Evolutionary conservation across 106 monocot genomes (phyloP), one percentile per base, ranked within the genome.

Genomic region (Dioscorea alata): DNA sequence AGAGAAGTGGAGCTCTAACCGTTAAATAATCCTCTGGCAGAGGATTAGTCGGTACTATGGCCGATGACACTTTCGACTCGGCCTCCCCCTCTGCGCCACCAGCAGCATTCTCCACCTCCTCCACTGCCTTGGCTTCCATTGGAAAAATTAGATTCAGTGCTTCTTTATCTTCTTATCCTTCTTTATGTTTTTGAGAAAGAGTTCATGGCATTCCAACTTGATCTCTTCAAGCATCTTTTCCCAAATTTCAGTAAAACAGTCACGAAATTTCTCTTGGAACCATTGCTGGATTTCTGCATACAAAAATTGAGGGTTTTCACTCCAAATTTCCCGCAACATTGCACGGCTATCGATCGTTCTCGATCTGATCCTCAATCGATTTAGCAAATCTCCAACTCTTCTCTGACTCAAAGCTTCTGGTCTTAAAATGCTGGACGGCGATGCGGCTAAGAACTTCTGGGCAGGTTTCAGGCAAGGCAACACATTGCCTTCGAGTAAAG

Each of bases 401-500:
- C 69, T 85, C 48, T 90, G 97, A 6, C 88, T 83, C 50, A 75
- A 70, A 49, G 80, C 80, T 50, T 85, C 92, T 16, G 76, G 82
- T 70, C 69, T 93, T 69, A 87, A 63, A n/a, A 99, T 59, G 62
- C 13, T 78, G 13, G 83, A 80, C 50, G 89, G 84, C 48, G 87
- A 60, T 50, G 83, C 78, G 57, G 77, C 81, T 60, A 99, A 63
- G 49, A 71, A 81, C 24, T 78, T 73, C 57, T 87, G 78, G 15
- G 62, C 62, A 23, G 52, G 69, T 74, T 63, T 90, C 48, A 99
- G 68, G 63, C 97, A 99, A 49, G 97, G 97, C 52, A 99, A 49
- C 0, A 90, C 90, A 66, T 82, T 53, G 2, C 97, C 97, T 79
- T 87, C 80, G 18, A 99, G 89, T 73, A 99, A 85, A 49, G 89